phyloP scores from a whole-genome alignment of 1,139 yeast species.

The Kodamaea sp. region DNA sequence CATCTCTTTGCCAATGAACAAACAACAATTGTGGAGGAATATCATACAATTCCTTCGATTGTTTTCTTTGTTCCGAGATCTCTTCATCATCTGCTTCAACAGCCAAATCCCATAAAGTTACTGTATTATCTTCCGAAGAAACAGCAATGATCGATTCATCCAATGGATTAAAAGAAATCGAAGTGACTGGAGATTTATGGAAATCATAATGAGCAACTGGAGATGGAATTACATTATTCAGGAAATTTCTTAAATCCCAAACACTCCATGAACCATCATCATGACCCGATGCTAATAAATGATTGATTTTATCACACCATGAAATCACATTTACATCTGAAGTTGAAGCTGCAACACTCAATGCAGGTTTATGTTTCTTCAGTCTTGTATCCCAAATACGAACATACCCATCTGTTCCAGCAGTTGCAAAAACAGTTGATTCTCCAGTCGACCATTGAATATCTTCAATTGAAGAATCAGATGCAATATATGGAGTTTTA shows the following conservation, averaged over 20 bases:
- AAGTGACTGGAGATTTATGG: conserved; percentile 91
- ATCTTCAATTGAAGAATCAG: conserved; percentile 83
- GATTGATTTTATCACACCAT: conserved; percentile 87
- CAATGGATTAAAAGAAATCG: conserved; percentile 89
- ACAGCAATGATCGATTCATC: conserved; percentile 96
- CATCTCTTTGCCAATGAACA: conserved; percentile 98
- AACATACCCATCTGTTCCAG: conserved; percentile 87
- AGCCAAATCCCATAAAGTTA: conserved; percentile 94
- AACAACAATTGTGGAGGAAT: conserved; percentile 95
- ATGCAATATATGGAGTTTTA: conserved; percentile 69
- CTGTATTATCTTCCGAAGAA: conserved; percentile 94
- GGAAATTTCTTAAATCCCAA: conserved; percentile 93
- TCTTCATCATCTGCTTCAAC: conserved; percentile 98
- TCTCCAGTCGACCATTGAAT: conserved; percentile 96
- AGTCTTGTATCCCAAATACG: conserved; percentile 97
- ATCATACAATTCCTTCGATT: conserved; percentile 74
- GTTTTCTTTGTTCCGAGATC: conserved; percentile 70
- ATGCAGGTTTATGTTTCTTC: conserved; percentile 85
- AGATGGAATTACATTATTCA: conserved; percentile 52
- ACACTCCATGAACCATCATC: conserved; percentile 98
- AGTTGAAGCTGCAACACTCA: conserved; percentile 76
- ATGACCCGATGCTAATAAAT: conserved; percentile 90
- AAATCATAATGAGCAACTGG: conserved; percentile 93
- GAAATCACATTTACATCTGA: conserved; percentile 93
- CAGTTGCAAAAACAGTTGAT: conserved; percentile 88